Evolutionary conservation across 2,329 filamentous ascomycete genomes (phyloP), one percentile per base, ranked within the genome.

Genomic region (Talaromyces funiculosus): DNA sequence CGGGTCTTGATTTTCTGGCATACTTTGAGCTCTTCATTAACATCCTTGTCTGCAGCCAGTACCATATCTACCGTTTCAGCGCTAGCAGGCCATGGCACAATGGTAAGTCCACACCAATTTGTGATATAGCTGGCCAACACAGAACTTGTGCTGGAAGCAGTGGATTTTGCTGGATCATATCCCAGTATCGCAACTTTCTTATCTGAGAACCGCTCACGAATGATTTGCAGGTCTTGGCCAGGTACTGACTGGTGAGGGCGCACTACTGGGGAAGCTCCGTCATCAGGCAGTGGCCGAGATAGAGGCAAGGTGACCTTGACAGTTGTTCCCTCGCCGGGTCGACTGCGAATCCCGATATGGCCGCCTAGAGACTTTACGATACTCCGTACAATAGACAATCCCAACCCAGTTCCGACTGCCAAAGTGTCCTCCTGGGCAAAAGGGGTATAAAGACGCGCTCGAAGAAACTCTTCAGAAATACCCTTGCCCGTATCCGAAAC

Each of bases 401-500:
- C 87, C 0, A 90, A 75, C 0, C 76, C 76, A 0, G 75, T 76
- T 6, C 75, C 75, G 3, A 73, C 80, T 0, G 81, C 77, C 1
- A 90, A 70, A 0, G 77, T 72, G 53, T 88, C 80, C 66, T 90
- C 87, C 63, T 90, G 87, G 0, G 75, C 72, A 59, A 78, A 78
- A 1, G 75, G 84, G 0, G 81, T 83, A 67, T 86, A 90, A 0
- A 89, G 71, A 14, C 81, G 79, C 8, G 83, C 80, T 20, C 81
- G 77, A 10, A 89, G 72, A 64, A 84, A 90, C 9, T 87, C 83
- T 5, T 82, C 76, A 0, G 81, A 81, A 35, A 90, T 90, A 1
- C 87, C 88, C 47, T 80, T 80, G 1, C 87, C 88, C 0, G 87
- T 86, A 65, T 90, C 87, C 0, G 78, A 76, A 1, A 90, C 81